Evolutionary conservation across 148 eudicot species (phyloP).

Genomic region (Arctostaphylos glauca): DNA sequence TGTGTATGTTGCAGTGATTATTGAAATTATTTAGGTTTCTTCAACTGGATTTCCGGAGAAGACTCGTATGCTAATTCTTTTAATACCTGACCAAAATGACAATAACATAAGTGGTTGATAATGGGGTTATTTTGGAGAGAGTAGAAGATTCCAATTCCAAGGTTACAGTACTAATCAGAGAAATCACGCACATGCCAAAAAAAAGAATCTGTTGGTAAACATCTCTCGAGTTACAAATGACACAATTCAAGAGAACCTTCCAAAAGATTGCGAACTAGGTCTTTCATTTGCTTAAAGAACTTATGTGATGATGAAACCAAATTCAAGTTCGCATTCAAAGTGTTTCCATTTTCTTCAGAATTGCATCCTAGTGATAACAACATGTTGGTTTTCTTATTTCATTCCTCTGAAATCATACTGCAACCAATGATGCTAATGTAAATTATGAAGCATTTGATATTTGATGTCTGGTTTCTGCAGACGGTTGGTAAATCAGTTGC

Average conservation of each 20-base stretch:
- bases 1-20: background rate
- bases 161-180: background rate
- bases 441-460: background rate
- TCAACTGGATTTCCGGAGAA: background rate
- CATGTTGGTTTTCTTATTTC: background rate
- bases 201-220: background rate
- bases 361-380: background rate
- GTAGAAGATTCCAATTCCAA: background rate
- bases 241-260: background rate
- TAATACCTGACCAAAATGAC: background rate
- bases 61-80: background rate
- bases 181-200: background rate
- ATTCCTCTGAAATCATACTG: background rate
- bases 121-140: background rate
- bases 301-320: background rate
- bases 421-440: background rate
- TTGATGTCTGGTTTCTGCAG: constrained; percentile 20
- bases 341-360: background rate
- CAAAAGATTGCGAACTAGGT: background rate
- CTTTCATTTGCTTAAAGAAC: background rate
- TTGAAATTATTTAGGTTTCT: background rate
- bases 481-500: constrained; percentile 34
- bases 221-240: background rate
- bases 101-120: too few species aligned
- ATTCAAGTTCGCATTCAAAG: background rate